A percentile compares a stretch with the other conserved stretches of the same genome.
Conservation (phyloP, 441 rosid genomes). For the Aquilaria agallochum region DNA sequence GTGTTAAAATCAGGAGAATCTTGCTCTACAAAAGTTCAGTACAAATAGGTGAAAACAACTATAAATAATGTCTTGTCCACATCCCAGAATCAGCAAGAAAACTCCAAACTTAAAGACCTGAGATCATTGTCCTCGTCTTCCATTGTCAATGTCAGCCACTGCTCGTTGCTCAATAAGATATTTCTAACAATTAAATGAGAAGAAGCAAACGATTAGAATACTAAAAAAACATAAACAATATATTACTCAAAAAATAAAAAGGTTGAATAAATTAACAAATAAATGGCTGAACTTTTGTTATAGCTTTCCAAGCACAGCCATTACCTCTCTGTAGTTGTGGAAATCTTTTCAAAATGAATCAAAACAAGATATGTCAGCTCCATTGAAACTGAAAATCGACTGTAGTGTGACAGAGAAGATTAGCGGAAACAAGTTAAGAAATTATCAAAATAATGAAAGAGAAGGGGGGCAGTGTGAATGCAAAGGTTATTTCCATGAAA, state of each 20-base stretch:
- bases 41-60: conserved; percentile 84
- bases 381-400: conserved; percentile 96
- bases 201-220: too few relatives aligned
- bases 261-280: too few relatives aligned
- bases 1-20: conserved; percentile 9
- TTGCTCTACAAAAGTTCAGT: conserved; percentile 14
- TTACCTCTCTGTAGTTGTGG: too few relatives aligned
- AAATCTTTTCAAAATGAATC: conserved; percentile 59
- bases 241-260: too few relatives aligned
- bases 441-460: neutral
- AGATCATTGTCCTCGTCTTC: conserved; percentile 8
- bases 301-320: too few relatives aligned
- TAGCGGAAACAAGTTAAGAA: conserved; percentile 5
- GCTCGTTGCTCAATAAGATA: conserved; percentile 95
- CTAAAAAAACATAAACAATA: too few relatives aligned
- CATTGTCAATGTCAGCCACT: conserved; percentile 74
- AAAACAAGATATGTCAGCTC: conserved; percentile 90
- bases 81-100: too few relatives aligned
- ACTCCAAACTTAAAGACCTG: too few relatives aligned
- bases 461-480: too few relatives aligned
- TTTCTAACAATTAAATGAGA: conserved; percentile 30
- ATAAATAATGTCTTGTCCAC: too few relatives aligned
- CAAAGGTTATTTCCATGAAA: too few relatives aligned
- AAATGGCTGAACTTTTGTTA: too few relatives aligned
- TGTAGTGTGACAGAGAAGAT: conserved; percentile 31